Base-by-base conservation (phyloP, 768 basidiomycete species). In the Amanita phalloides region DNA sequence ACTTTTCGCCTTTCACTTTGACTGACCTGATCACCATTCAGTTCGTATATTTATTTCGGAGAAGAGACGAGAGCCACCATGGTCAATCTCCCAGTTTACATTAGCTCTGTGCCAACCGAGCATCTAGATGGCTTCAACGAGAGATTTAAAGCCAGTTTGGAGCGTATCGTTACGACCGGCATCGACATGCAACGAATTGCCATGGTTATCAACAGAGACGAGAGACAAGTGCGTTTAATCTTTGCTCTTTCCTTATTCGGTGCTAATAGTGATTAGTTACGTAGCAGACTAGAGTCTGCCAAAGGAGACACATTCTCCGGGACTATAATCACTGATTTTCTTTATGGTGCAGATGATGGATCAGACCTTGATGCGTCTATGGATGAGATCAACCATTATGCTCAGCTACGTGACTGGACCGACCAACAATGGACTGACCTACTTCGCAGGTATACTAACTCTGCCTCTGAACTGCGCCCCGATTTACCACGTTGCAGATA, bases 111-210 rank as follows among this genome's bases (percentile, higher is more conserved):
- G 8, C 92, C 96, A 2, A 71, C 80, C 0, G 88, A 87, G 60
- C 70, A 86, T 57, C 72, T 99, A 26, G 75, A 86, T n/a, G 68
- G 64, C 2, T 88, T 98, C 60, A 77, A 82, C 53, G 70, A 68
- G 26, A 82, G 78, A 61, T 72, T 98, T 39, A 79, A 75, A 57
- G 71, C 68, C 1, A 87, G 86, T 58, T 71, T 99, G 36, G 63
- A 73, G 56, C 78, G 79, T 38, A 85, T 97, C 49, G 78, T 75
- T 6, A 60, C 74, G 14, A 79, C 85, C 49, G 92, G 88, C 3
- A 72, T 98, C 45, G 90, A 98, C 65, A 92, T 97, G 86, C 74
- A 82, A 28, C 73, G 95, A 8, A 96, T 99, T 85, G 65, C 68
- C 13, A 84, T 89, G 79, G 74, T 96, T 14, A 80, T 99, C 43